A percentile compares a stretch with the other conserved stretches of the same genome.
These are phyloP conservation scores for Microstegium vimineum DNA, from an alignment of 176 grass and related monocot genomes.

Conservation along the genomic window DNA sequence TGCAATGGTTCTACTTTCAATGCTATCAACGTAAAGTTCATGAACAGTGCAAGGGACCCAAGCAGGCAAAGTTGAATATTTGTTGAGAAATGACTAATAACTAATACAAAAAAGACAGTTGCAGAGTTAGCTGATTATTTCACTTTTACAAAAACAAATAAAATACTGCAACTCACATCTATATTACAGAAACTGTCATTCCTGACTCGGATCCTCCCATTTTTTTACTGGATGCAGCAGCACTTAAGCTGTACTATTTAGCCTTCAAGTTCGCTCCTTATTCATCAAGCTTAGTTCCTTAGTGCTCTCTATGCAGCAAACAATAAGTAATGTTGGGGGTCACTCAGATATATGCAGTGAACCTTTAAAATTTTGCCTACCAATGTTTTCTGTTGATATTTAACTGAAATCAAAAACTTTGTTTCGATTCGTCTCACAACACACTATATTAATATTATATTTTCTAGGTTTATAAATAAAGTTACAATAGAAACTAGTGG, in stretches of 20 bases:
- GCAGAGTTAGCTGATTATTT: background rate
- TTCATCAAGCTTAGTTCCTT: background rate
- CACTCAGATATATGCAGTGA: background rate
- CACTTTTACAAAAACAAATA: background rate
- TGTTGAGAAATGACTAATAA: slow-evolving; percentile 2
- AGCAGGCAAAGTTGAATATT: background rate
- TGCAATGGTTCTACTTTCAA: background rate
- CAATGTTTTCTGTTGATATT: no score
- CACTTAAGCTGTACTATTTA: no score
- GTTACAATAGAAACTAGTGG: no score
- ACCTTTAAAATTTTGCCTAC: background rate
- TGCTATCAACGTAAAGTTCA: background rate
- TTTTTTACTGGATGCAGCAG: no score
- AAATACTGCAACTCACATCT: background rate
- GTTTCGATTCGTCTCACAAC: no score
- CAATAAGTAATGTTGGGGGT: no score
- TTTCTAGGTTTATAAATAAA: no score
- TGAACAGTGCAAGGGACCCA: background rate
- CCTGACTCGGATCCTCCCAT: background rate
- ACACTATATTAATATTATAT: no score
- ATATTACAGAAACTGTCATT: background rate
- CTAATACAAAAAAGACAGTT: background rate
- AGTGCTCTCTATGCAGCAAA: background rate
- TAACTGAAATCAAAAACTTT: background rate
- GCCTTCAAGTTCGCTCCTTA: no score